Conservation (phyloP, 306 rosid genomes). For the Cicer arietinum region DNA sequence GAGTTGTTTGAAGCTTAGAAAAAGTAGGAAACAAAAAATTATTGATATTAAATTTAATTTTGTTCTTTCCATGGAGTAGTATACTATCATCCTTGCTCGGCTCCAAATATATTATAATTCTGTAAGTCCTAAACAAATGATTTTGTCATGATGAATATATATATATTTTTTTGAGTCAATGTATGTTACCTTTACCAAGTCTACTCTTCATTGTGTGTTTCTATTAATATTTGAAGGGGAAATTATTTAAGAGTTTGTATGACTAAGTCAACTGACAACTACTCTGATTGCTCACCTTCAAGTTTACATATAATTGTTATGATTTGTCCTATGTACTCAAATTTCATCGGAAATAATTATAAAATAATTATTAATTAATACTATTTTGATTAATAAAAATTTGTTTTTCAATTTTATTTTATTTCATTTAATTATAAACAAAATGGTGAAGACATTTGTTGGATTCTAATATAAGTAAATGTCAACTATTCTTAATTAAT, state of each 20-base stretch:
- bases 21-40: background rate
- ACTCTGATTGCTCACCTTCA: background rate
- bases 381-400: no score
- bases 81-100: background rate
- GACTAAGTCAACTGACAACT: background rate
- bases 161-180: background rate
- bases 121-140: background rate
- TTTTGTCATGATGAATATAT: background rate
- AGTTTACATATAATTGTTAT: background rate
- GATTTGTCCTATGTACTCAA: no score
- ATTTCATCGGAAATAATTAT: no score
- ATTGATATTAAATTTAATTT: background rate
- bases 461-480: no score
- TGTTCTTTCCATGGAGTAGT: background rate
- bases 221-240: background rate
- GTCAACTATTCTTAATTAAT: no score
- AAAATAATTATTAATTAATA: no score
- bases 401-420: no score
- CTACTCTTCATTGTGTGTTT: background rate
- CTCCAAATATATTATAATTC: background rate
- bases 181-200: background rate
- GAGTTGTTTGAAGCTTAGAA: background rate
- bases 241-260: background rate
- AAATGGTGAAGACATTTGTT: no score
- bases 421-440: no score